These are phyloP conservation scores for Hypholoma sublateritium DNA, from an alignment of 768 basidiomycete genomes.

Conservation along the genomic window DNA sequence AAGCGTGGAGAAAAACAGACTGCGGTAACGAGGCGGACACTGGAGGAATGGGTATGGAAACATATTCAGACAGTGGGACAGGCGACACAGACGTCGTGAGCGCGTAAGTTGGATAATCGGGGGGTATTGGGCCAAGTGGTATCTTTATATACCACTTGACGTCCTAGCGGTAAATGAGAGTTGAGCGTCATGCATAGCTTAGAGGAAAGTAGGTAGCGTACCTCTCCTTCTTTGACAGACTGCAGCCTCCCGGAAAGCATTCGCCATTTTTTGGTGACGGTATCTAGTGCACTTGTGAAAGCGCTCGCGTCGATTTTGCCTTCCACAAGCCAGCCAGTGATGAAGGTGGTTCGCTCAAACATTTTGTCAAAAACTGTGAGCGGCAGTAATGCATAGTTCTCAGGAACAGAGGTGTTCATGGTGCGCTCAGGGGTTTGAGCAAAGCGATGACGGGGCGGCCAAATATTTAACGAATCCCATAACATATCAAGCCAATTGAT, in stretches of 20 bases:
- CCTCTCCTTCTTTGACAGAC: conserved; percentile 19
- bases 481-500: neutral
- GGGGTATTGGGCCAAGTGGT: conserved; percentile 33
- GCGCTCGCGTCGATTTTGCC: conserved; percentile 35
- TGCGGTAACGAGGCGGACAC: conserved; percentile 35
- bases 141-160: conserved; percentile 35
- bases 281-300: conserved; percentile 28
- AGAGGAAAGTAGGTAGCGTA: conserved; percentile 5
- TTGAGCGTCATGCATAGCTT: neutral
- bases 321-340: conserved; percentile 44
- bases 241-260: conserved; percentile 25
- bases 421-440: neutral
- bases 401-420: conserved; percentile 1
- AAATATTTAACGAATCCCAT: neutral
- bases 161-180: conserved; percentile 14
- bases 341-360: conserved; percentile 32
- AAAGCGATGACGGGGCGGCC: neutral
- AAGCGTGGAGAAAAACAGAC: conserved; percentile 35
- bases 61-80: conserved; percentile 34
- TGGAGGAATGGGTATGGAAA: conserved; percentile 31
- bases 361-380: conserved; percentile 36
- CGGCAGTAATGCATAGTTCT: conserved; percentile 24
- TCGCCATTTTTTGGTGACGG: conserved; percentile 30
- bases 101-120: conserved; percentile 32
- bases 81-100: conserved; percentile 34